Conservation (phyloP, 352 stramenopile species). For the Saprolegnia parasitica region DNA sequence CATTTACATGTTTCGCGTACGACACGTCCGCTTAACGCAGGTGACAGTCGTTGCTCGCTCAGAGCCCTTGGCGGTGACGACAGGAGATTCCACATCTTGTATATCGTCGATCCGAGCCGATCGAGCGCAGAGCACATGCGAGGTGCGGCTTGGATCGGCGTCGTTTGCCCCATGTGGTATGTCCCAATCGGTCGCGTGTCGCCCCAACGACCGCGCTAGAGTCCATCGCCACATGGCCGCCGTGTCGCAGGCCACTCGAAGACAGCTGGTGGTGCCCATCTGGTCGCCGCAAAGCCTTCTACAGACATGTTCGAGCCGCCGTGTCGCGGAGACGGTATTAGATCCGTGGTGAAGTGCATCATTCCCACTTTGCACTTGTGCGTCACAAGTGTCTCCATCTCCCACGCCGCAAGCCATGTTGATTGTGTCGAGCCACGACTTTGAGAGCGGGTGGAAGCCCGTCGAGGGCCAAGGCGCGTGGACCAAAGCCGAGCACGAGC, state of each 20-base stretch:
- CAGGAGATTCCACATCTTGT: too few species aligned
- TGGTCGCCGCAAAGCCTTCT: neutral
- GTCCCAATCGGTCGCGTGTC: too few species aligned
- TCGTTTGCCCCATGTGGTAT: too few species aligned
- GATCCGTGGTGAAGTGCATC: neutral
- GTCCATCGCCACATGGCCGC: neutral
- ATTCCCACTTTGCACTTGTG: neutral
- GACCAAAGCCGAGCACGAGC: slow-evolving; percentile 15
- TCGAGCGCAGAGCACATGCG: too few species aligned
- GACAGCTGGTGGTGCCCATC: neutral
- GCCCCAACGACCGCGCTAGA: neutral
- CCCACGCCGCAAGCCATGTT: neutral
- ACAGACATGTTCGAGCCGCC: neutral
- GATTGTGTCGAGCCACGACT: slow-evolving; percentile 16
- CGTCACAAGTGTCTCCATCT: neutral
- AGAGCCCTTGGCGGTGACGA: too few species aligned
- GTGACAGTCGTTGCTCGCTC: too few species aligned
- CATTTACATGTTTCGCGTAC: too few species aligned
- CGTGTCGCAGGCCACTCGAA: neutral
- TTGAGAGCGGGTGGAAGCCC: slow-evolving; percentile 13
- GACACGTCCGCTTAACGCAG: too few species aligned
- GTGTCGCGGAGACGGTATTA: neutral
- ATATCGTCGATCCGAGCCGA: too few species aligned
- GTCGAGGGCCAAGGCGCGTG: slow-evolving; percentile 28
- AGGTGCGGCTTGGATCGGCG: too few species aligned